Evolutionary conservation across 2,329 filamentous ascomycete species (phyloP).

Genomic region (Lithohypha guttulata): DNA sequence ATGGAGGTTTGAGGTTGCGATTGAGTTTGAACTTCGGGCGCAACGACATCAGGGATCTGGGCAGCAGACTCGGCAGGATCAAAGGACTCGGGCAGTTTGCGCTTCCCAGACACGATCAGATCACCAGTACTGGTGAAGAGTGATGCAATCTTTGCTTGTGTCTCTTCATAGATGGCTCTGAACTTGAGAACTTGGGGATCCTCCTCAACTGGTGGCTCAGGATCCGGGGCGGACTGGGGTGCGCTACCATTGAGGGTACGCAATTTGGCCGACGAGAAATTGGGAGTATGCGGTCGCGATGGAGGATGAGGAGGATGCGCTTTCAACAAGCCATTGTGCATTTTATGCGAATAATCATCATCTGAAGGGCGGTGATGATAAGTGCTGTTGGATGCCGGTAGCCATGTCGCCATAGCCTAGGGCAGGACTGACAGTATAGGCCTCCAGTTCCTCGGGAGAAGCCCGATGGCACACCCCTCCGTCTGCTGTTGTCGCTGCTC

Average conservation of each 20-base stretch:
- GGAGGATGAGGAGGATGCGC: no score
- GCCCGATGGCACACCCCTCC: no score
- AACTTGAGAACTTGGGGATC: slow-evolving; percentile 60
- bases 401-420: slow-evolving; percentile 58
- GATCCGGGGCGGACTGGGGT: slow-evolving; percentile 35
- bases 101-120: slow-evolving; percentile 12
- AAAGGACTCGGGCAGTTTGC: slow-evolving; percentile 9
- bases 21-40: slow-evolving; percentile 40
- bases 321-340: slow-evolving; percentile 35
- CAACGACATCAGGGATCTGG: slow-evolving; percentile 24
- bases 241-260: slow-evolving; percentile 34
- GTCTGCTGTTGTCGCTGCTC: slow-evolving; percentile 35
- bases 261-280: slow-evolving; percentile 28
- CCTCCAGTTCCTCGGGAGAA: no score
- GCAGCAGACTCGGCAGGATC: not conserved
- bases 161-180: slow-evolving; percentile 63
- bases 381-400: slow-evolving; percentile 48
- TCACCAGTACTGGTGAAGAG: slow-evolving; percentile 51
- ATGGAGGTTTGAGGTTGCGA: slow-evolving; percentile 39
- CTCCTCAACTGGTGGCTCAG: slow-evolving; percentile 55
- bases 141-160: slow-evolving; percentile 63
- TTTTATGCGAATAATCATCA: slow-evolving; percentile 48
- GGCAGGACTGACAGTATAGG: slow-evolving; percentile 30
- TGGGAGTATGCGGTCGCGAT: slow-evolving; percentile 35
- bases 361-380: slow-evolving; percentile 47